These are phyloP conservation scores for Fomitopsis palustris DNA, from an alignment of 1,284 basidiomycete genomes.

Conservation along the genomic window DNA sequence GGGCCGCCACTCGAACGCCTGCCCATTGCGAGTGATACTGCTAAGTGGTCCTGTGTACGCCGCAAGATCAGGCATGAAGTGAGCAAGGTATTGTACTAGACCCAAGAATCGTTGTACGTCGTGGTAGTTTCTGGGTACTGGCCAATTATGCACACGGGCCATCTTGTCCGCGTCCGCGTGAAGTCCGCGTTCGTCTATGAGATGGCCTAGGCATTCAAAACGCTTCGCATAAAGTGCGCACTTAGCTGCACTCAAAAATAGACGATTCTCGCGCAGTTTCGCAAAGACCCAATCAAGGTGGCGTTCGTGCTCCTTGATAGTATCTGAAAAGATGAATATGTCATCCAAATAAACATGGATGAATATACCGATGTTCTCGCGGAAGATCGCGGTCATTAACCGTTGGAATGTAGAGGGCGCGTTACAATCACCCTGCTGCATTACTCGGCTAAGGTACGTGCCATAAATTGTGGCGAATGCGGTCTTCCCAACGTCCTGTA, in stretches of 20 bases:
- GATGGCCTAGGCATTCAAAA: conserved; percentile 28
- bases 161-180: conserved; percentile 27
- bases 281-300: conserved; percentile 24
- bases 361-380: conserved; percentile 24
- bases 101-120: conserved; percentile 39
- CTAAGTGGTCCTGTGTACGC: conserved; percentile 24
- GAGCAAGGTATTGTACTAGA: conserved; percentile 35
- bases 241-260: conserved; percentile 24
- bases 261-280: conserved; percentile 10
- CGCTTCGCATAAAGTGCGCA: conserved; percentile 16
- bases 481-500: conserved; percentile 5
- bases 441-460: conserved; percentile 28
- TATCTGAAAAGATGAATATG: no score
- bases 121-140: conserved; percentile 26
- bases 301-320: no score
- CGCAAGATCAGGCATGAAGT: conserved; percentile 32
- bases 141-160: conserved; percentile 17
- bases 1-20: conserved; percentile 21
- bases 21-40: conserved; percentile 12
- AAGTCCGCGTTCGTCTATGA: conserved; percentile 26
- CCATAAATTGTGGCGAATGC: conserved; percentile 23
- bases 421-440: conserved; percentile 34
- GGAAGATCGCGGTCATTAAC: conserved; percentile 31
- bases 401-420: conserved; percentile 30
- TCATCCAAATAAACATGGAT: conserved; percentile 32